Conservation (phyloP, 768 basidiomycete genomes). For the Trametes sanguinea region DNA sequence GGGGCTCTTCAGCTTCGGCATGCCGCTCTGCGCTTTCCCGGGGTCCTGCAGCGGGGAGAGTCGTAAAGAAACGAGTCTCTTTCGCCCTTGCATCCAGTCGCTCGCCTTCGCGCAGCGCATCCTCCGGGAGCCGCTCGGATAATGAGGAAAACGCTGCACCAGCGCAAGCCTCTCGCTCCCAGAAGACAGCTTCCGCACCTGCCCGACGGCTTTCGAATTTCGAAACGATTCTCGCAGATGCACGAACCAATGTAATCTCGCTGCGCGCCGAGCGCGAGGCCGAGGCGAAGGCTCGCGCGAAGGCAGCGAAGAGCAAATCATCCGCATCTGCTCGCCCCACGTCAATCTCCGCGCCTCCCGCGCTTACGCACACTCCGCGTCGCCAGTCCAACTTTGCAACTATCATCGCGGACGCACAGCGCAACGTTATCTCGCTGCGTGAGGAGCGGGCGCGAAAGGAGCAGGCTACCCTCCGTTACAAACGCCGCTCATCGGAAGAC, state of each 20-base stretch:
- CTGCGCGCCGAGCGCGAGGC: conserved; percentile 34
- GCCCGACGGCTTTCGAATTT: conserved; percentile 28
- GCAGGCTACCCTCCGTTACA: not conserved
- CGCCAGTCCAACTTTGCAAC: conserved; percentile 35
- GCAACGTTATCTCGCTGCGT: conserved; percentile 41
- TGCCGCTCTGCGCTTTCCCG: not conserved
- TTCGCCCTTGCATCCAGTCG: not conserved
- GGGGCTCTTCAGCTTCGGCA: not conserved
- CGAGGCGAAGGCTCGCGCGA: not conserved
- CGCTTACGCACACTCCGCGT: conserved; percentile 5
- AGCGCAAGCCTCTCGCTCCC: not conserved
- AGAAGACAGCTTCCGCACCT: not conserved
- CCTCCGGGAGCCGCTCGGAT: conserved; percentile 11
- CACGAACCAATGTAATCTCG: conserved; percentile 38
- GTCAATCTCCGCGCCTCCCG: not conserved
- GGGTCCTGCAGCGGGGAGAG: not conserved
- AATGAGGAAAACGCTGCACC: conserved; percentile 21
- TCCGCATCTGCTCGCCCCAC: not conserved
- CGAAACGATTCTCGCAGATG: conserved; percentile 42
- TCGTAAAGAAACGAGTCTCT: not conserved
- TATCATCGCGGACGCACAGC: conserved; percentile 45
- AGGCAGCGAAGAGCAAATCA: not conserved
- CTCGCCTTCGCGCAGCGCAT: not conserved
- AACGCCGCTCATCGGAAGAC: not conserved
- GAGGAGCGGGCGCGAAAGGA: conserved; percentile 19